Evolutionary conservation across 345 rosid genomes (phyloP), one percentile per base, ranked within the genome.

Genomic region (Cochlearia excelsa): DNA sequence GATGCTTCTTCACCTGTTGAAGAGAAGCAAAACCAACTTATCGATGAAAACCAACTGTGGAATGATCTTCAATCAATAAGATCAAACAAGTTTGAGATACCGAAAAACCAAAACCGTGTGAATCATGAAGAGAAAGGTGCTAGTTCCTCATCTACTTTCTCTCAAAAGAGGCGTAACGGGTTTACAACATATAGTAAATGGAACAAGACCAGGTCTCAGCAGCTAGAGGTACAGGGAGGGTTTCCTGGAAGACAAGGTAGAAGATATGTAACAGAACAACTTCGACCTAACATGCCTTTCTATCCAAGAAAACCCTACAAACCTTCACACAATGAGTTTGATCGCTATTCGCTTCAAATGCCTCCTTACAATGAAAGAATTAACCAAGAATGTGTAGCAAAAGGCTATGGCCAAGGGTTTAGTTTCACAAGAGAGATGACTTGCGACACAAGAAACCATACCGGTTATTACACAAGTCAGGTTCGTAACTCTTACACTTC

Each of bases 1-100:
- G 40, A 5, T 37, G 7, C 3, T 1, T 2, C 6, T 37, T 37
- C 40, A 7, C n/a, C 43, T 39, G 2, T 9, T 67, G 86, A 79
- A 29, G 82, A 72, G 51, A 53, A 59, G 1, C 87, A 78, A 72
- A 85, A 82, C 69, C 83, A 67, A 54, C 56, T 78, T 40, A 65
- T 65, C 11, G 33, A 57, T 38, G 71, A 76, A 46, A 53, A 39
- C 23, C 49, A 48, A 27, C 65, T 63, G 49, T 56, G 65, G 59
- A 69, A 33, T 38, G 30, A 61, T 71, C 54, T 72, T 27, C 77
- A 58, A 70, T 74, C 68, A 59, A 61, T 35, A 16, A 50, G 69
- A 53, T 74, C 72, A 61, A 78, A 48, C 44, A 79, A 75, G 28
- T 71, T 64, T 27, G 60, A 42, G 30, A 50, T 31, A 45, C 50